phyloP scores from a whole-genome alignment of 1,284 basidiomycete species.

The Agroathelia rolfsii region DNA sequence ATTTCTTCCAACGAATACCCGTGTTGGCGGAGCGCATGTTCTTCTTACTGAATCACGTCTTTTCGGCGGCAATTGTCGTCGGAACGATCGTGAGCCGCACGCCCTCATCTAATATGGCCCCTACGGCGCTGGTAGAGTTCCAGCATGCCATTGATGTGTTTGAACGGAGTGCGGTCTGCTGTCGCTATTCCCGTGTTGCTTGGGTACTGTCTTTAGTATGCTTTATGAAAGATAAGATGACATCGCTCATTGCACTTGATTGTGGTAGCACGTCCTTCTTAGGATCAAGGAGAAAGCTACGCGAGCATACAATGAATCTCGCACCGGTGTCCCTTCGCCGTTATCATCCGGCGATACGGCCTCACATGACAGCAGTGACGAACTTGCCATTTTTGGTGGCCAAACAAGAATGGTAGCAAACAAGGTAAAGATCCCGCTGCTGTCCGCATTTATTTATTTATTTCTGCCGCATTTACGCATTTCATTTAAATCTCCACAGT shows the following conservation, averaged over 20 bases:
- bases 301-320: conserved; percentile 34
- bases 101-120: conserved; percentile 47
- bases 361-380: conserved; percentile 45
- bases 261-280: conserved; percentile 34
- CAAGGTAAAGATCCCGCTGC: no score
- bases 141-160: conserved; percentile 47
- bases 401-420: conserved; percentile 47
- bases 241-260: conserved; percentile 2
- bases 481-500: no score
- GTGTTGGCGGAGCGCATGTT: conserved; percentile 42
- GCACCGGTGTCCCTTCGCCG: conserved; percentile 25
- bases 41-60: conserved; percentile 36
- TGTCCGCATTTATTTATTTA: no score
- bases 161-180: conserved; percentile 34
- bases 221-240: conserved; percentile 1
- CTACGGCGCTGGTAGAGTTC: conserved; percentile 45
- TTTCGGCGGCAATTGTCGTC: conserved; percentile 49
- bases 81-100: conserved; percentile 45
- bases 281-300: conserved; percentile 40
- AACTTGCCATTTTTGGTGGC: conserved; percentile 58
- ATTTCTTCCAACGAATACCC: conserved; percentile 43
- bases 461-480: no score
- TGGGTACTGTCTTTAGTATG: conserved; percentile 25
- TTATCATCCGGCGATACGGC: conserved; percentile 23
- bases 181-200: conserved; percentile 39